These are phyloP conservation scores for Polygonum maritimum DNA, from an alignment of 148 eudicot genomes.

Conservation along the genomic window DNA sequence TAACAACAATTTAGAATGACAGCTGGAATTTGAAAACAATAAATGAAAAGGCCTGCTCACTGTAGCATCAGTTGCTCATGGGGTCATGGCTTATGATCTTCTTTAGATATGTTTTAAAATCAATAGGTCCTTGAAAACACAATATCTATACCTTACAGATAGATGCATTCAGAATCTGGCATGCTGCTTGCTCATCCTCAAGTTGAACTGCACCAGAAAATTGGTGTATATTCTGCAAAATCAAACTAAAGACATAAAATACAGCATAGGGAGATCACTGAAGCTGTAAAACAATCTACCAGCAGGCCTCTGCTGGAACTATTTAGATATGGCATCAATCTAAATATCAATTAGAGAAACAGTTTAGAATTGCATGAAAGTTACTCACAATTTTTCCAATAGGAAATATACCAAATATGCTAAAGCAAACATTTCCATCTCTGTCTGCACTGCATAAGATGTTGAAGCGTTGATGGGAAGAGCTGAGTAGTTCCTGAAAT, in stretches of 20 bases:
- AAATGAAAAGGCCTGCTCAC: background rate
- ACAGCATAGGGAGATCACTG: background rate
- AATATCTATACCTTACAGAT: conserved; percentile 49
- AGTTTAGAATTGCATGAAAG: background rate
- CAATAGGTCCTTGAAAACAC: background rate
- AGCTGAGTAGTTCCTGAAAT: conserved; percentile 56
- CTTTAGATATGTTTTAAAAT: background rate
- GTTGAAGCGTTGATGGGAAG: conserved; percentile 75
- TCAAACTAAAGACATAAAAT: background rate
- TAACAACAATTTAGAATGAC: background rate
- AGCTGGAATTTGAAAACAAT: background rate
- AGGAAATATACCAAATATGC: conserved; percentile 93
- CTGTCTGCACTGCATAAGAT: conserved; percentile 85
- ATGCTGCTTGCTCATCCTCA: conserved; percentile 21
- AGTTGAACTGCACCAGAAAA: conserved; percentile 38
- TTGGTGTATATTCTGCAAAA: conserved; percentile 58
- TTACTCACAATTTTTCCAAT: conserved; percentile 87
- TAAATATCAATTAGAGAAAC: background rate
- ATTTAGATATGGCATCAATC: background rate
- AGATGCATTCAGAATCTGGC: conserved; percentile 52
- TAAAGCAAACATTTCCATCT: conserved; percentile 82
- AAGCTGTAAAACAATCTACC: background rate
- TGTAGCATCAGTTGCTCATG: background rate
- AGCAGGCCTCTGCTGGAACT: background rate
- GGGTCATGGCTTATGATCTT: background rate